These are phyloP conservation scores for Dendrocalamus latiflorus DNA, from an alignment of 202 grass and related monocot genomes.

Conservation along the genomic window DNA sequence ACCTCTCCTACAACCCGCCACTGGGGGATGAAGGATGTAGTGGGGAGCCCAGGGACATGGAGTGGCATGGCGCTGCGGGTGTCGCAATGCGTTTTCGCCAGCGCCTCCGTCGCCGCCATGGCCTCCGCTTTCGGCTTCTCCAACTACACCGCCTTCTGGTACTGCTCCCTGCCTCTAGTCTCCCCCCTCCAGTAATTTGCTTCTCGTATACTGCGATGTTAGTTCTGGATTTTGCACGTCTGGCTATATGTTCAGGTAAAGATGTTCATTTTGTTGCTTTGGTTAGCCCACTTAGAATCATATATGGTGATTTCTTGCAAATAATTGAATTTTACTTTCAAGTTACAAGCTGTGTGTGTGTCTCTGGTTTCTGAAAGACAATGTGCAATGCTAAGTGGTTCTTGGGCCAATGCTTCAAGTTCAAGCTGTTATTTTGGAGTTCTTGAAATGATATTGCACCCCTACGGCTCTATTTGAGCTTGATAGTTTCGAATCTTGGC, in stretches of 20 bases:
- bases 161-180: neutral
- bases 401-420: neutral
- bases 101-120: slow-evolving; percentile 49
- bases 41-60: slow-evolving; percentile 80
- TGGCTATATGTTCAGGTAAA: neutral
- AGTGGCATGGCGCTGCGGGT: slow-evolving; percentile 57
- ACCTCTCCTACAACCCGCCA: neutral
- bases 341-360: neutral
- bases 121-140: slow-evolving; percentile 45
- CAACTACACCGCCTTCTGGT: slow-evolving; percentile 79
- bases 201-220: neutral
- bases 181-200: neutral
- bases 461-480: neutral
- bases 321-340: neutral
- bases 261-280: neutral
- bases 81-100: slow-evolving; percentile 54
- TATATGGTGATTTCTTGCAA: neutral
- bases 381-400: neutral
- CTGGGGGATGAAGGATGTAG: slow-evolving; percentile 44
- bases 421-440: neutral
- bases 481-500: neutral
- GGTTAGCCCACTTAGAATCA: neutral
- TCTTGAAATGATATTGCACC: neutral
- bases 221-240: neutral
- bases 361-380: neutral